Base-by-base conservation (phyloP, 345 rosid species). In the Camelina sativa region DNA sequence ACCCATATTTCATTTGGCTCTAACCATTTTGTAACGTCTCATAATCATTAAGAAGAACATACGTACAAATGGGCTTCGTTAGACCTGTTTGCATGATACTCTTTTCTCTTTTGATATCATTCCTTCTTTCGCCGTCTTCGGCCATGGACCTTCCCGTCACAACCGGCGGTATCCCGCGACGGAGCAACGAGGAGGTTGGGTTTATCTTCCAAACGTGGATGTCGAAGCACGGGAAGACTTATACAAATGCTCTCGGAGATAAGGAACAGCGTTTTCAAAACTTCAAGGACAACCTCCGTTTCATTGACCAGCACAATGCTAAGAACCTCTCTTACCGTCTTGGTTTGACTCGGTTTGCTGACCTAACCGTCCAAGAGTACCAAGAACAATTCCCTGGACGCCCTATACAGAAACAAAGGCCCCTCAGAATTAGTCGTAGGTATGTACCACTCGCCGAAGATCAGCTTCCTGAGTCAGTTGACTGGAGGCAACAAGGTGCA, bases 341-440 rank as follows among this genome's bases (percentile, higher is more conserved):
- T 30, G 96, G 97, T 12, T 80, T 89, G 84, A 93, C 79, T 86
- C 87, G 84, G 75, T 93, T 93, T 62, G 92, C 97, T 32, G 97
- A 93, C 64, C 76, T 93, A 60, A 88, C 92, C 57, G 87, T 89
- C 76, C 91, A 93, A 73, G 98, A 93, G 91, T 93, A 86, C 86
- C 85, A 83, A 58, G 67, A 81, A 44, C 78, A 13, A 78, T 87
- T 84, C 62, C 15, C 79, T 34, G 71, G 83, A 58, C 85, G 86
- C 30, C 54, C 67, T 37, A 72, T 72, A 82, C 55, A 43, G 15
- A 48, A 38, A 46, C 78, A 62, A 69, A 83, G 78, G 76, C 62
- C 72, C 65, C 52, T 80, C 15, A 86, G 58, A 65, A 53, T 51
- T 10, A 81, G 86, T 41, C 77, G 72, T 37, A 82, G 88, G 38